Conservation (phyloP, 2,329 filamentous ascomycete genomes). For the Microsporum canis region DNA sequence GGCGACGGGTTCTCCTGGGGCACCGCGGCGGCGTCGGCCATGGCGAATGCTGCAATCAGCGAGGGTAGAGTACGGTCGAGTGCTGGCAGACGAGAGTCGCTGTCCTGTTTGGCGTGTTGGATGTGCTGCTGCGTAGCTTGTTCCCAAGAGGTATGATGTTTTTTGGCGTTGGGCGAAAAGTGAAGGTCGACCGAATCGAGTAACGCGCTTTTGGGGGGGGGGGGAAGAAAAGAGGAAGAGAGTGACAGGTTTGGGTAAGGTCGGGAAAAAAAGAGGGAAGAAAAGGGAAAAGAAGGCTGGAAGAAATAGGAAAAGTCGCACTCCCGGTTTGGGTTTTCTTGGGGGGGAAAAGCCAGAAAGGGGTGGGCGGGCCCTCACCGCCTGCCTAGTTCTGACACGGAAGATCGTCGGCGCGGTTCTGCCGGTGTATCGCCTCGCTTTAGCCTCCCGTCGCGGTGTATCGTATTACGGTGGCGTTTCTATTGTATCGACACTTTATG, state of each 20-base stretch:
- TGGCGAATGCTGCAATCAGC: conserved; percentile 25
- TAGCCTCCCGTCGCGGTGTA: neutral
- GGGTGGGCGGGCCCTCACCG: neutral
- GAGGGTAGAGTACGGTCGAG: conserved; percentile 6
- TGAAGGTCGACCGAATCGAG: conserved; percentile 33
- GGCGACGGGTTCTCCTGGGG: conserved; percentile 64
- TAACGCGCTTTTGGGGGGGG: conserved; percentile 31
- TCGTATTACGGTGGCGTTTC: neutral
- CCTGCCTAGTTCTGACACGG: neutral
- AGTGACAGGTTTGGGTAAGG: conserved; percentile 15
- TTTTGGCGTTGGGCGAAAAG: conserved; percentile 19
- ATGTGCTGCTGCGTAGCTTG: neutral
- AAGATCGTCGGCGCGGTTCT: neutral
- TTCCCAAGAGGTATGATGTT: conserved; percentile 37
- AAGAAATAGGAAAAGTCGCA: neutral
- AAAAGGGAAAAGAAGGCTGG: conserved; percentile 17
- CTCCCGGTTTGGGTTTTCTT: no score
- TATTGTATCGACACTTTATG: neutral
- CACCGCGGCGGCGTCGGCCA: conserved; percentile 73
- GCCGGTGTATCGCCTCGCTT: neutral
- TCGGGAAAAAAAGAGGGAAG: conserved; percentile 14
- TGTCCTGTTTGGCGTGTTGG: neutral
- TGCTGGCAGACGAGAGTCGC: conserved; percentile 6
- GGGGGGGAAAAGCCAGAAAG: neutral
- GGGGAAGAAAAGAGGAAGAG: conserved; percentile 13